These are phyloP conservation scores for Rhynchospora pubera DNA, from an alignment of 176 grass and related monocot genomes.

Conservation along the genomic window DNA sequence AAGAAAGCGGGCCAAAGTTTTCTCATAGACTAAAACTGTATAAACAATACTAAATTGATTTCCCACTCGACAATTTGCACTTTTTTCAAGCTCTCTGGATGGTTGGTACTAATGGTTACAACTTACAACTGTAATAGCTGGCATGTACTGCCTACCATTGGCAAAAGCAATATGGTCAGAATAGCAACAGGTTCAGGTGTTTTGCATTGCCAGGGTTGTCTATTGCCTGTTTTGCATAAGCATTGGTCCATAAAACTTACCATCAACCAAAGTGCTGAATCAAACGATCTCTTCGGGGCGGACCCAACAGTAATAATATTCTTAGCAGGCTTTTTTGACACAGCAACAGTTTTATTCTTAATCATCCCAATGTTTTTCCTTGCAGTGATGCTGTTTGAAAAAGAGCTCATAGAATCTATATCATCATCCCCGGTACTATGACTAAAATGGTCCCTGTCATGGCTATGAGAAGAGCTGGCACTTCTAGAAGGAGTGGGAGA, in stretches of 20 bases:
- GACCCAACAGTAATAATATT: slow-evolving; percentile 44
- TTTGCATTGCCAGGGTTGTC: not conserved
- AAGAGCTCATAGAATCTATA: slow-evolving; percentile 58
- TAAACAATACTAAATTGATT: not conserved
- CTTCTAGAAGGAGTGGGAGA: slow-evolving; percentile 84
- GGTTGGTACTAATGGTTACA: not conserved
- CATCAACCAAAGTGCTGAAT: slow-evolving; percentile 80
- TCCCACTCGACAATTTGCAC: not conserved
- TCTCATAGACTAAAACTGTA: not conserved
- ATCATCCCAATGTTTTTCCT: slow-evolving; percentile 49
- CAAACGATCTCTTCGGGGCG: slow-evolving; percentile 71
- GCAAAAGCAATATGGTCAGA: not conserved
- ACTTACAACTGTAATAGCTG: not conserved
- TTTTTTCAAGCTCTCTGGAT: not conserved
- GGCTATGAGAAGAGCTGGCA: slow-evolving; percentile 58
- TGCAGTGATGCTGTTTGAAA: slow-evolving; percentile 38
- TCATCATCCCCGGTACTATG: slow-evolving; percentile 79
- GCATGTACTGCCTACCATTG: not conserved
- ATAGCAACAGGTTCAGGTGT: not conserved
- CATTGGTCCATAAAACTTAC: slow-evolving; percentile 25
- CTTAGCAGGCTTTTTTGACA: slow-evolving; percentile 69
- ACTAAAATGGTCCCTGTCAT: slow-evolving; percentile 56
- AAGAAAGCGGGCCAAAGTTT: not conserved
- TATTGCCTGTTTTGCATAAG: not conserved
- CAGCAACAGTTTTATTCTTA: slow-evolving; percentile 54